These are phyloP conservation scores for Globisporangium abappressorium DNA, from an alignment of 352 stramenopile species.

Conservation along the genomic window DNA sequence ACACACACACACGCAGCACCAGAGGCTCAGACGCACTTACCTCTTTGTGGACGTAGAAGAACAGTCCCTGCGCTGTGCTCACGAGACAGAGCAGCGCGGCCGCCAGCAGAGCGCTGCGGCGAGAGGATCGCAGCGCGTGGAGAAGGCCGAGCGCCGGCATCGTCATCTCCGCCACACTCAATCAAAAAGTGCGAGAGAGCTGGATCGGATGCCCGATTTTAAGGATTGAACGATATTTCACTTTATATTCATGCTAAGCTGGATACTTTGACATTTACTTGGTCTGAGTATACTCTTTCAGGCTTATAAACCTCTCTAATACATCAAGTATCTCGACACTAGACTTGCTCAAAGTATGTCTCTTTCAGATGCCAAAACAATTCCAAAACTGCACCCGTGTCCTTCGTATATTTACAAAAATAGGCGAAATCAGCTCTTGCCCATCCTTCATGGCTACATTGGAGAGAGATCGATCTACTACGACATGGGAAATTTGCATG, in stretches of 20 bases:
- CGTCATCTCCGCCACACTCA: background rate
- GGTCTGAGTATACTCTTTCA: background rate
- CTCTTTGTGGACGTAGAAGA: conserved; percentile 61
- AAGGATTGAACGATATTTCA: background rate
- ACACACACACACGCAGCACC: background rate
- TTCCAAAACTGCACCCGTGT: background rate
- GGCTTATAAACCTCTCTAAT: background rate
- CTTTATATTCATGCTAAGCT: background rate
- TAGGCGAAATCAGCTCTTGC: background rate
- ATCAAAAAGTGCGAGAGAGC: conserved; percentile 4
- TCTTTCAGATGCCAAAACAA: background rate
- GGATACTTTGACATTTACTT: background rate
- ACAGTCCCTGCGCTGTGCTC: conserved; percentile 32
- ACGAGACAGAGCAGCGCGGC: conserved; percentile 26
- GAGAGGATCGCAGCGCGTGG: conserved; percentile 1
- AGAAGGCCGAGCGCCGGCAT: background rate
- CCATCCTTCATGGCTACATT: conserved; percentile 2
- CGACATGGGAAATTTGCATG: background rate
- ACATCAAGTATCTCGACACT: background rate
- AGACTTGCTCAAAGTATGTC: background rate
- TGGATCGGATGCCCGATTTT: background rate
- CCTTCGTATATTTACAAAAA: background rate
- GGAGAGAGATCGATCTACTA: background rate
- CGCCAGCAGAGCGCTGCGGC: conserved; percentile 12
- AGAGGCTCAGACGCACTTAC: conserved; percentile 35